Conservation (phyloP, 257 asterid species). For the Solanum piurae region DNA sequence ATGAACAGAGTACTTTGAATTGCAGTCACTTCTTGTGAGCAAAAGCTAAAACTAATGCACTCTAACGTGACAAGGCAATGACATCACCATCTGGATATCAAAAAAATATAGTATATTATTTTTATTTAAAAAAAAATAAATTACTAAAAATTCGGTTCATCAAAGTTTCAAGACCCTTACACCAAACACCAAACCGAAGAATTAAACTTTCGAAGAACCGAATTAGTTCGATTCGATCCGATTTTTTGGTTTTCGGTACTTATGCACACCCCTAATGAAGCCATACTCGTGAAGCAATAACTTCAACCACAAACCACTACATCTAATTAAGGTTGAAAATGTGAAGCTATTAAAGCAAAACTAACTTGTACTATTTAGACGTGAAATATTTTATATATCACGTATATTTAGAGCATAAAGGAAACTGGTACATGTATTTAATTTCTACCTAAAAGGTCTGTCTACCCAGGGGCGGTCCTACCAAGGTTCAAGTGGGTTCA, state of each 20-base stretch:
- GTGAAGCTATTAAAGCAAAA: background rate
- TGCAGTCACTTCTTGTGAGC: background rate
- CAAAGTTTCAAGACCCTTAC: background rate
- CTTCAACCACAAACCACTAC: background rate
- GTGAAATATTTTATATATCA: background rate
- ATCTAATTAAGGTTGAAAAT: background rate
- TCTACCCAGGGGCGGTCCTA: too few relatives aligned
- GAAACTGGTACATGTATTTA: background rate
- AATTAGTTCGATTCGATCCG: fast-evolving
- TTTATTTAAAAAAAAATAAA: fast-evolving
- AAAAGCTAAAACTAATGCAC: background rate
- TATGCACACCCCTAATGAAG: background rate
- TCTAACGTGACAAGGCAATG: background rate
- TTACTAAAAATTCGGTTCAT: too few relatives aligned
- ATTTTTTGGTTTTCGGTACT: too few relatives aligned
- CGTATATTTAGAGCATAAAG: background rate
- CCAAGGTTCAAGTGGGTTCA: too few relatives aligned
- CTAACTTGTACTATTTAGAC: background rate
- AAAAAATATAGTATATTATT: too few relatives aligned
- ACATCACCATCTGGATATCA: background rate
- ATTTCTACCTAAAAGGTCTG: background rate
- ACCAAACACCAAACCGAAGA: too few relatives aligned
- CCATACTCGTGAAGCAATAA: background rate
- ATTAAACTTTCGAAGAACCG: background rate
- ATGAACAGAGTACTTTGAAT: background rate